Conservation (phyloP, 2,329 filamentous ascomycete species). For the Talaromyces sp. region DNA sequence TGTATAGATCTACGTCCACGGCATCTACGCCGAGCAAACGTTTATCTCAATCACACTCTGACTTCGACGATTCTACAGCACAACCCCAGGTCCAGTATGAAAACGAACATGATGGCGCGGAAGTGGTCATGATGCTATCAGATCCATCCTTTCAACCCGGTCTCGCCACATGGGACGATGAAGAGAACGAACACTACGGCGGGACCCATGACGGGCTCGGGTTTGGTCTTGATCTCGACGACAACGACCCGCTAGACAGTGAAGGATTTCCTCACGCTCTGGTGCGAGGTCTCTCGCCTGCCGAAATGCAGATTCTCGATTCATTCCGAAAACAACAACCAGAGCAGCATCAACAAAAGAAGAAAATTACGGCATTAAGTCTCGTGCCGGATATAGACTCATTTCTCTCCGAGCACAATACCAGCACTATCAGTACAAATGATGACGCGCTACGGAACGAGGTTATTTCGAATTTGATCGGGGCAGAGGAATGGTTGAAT, state of each 20-base stretch:
- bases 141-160: slow-evolving; percentile 32
- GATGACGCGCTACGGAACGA: slow-evolving; percentile 26
- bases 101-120: slow-evolving; percentile 36
- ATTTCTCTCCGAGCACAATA: slow-evolving; percentile 26
- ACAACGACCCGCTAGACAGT: slow-evolving; percentile 22
- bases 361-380: slow-evolving; percentile 28
- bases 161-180: slow-evolving; percentile 16
- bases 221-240: slow-evolving; percentile 7
- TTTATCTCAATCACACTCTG: not conserved
- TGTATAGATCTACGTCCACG: slow-evolving; percentile 17
- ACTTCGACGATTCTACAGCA: too few relatives aligned
- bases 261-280: not conserved
- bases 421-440: not conserved
- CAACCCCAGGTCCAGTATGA: not conserved
- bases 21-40: not conserved
- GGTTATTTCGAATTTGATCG: slow-evolving; percentile 30
- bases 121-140: slow-evolving; percentile 41
- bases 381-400: slow-evolving; percentile 35
- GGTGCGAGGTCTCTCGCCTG: slow-evolving; percentile 24
- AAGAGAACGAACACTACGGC: too few relatives aligned
- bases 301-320: slow-evolving; percentile 31
- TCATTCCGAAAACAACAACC: slow-evolving; percentile 27
- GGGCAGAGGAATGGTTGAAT: slow-evolving; percentile 32
- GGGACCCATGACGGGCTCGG: not conserved
- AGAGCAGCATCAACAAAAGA: not conserved